Conservation (phyloP, 2,329 filamentous ascomycete genomes). For the Emericellopsis cladophorae region DNA sequence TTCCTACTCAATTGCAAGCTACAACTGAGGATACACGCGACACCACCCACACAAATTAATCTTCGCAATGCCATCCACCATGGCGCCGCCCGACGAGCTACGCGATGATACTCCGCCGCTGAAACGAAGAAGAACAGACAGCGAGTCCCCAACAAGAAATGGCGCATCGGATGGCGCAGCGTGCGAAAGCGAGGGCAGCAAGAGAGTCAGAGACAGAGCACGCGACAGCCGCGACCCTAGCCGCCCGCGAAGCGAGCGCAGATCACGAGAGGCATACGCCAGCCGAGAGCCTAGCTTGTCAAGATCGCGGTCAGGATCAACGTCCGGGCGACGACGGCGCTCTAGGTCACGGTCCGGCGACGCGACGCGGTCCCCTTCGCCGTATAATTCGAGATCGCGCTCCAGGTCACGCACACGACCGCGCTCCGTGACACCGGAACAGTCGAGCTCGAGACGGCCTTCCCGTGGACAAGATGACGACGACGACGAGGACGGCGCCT, state of each 20-base stretch:
- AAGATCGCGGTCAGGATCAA: slow-evolving; percentile 17
- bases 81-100: slow-evolving; percentile 15
- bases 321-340: slow-evolving; percentile 17
- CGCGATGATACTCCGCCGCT: slow-evolving; percentile 11
- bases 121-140: slow-evolving; percentile 20
- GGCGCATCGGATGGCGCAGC: neutral
- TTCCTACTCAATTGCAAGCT: too few relatives aligned
- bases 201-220: neutral
- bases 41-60: too few relatives aligned
- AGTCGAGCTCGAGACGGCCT: too few relatives aligned
- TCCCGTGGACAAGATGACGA: too few relatives aligned
- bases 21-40: too few relatives aligned
- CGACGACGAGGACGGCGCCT: too few relatives aligned
- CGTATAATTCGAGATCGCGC: slow-evolving; percentile 8
- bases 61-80: slow-evolving; percentile 4
- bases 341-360: slow-evolving; percentile 14
- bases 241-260: slow-evolving; percentile 7
- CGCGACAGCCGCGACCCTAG: slow-evolving; percentile 11
- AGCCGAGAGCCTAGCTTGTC: slow-evolving; percentile 17
- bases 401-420: slow-evolving; percentile 11
- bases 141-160: slow-evolving; percentile 11
- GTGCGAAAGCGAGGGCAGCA: neutral
- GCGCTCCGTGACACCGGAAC: slow-evolving; percentile 19
- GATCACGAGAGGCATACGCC: slow-evolving; percentile 10
- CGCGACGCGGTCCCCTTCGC: slow-evolving; percentile 18